Evolutionary conservation across 768 basidiomycete genomes (phyloP).

Genomic region (Pholiota conissans): DNA sequence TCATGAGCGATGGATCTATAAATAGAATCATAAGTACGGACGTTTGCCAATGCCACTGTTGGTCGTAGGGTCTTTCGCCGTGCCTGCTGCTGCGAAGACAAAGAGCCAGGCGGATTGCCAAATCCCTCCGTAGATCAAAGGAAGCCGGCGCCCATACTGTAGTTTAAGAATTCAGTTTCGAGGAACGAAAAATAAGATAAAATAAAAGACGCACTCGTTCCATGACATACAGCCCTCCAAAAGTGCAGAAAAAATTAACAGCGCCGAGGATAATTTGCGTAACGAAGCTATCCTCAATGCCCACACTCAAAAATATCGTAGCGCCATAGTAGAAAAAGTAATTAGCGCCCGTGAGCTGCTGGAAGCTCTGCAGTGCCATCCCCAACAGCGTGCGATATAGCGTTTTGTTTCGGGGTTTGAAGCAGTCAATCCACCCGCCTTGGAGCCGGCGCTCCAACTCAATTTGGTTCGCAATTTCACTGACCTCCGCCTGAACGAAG

Average conservation of each 20-base stretch:
- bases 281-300: conserved; percentile 64
- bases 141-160: conserved; percentile 63
- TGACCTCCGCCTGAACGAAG: conserved; percentile 46
- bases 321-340: conserved; percentile 72
- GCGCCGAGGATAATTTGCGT: conserved; percentile 77
- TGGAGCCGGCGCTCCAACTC: conserved; percentile 46
- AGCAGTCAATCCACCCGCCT: conserved; percentile 71
- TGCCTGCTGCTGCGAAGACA: conserved; percentile 73
- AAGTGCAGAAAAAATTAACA: conserved; percentile 72
- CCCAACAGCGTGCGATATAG: conserved; percentile 65
- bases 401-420: conserved; percentile 52
- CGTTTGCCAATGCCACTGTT: conserved; percentile 54
- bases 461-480: conserved; percentile 55
- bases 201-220: conserved; percentile 44
- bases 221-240: conserved; percentile 73
- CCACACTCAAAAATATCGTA: conserved; percentile 67
- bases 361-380: conserved; percentile 67
- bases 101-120: conserved; percentile 76
- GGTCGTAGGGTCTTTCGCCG: conserved; percentile 51
- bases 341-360: conserved; percentile 73
- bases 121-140: conserved; percentile 66
- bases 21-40: conserved; percentile 23
- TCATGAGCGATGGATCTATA: neutral
- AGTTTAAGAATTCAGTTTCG: neutral
- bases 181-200: neutral